Conservation (phyloP, 257 asterid species). For the Nicotiana tomentosiformis region DNA sequence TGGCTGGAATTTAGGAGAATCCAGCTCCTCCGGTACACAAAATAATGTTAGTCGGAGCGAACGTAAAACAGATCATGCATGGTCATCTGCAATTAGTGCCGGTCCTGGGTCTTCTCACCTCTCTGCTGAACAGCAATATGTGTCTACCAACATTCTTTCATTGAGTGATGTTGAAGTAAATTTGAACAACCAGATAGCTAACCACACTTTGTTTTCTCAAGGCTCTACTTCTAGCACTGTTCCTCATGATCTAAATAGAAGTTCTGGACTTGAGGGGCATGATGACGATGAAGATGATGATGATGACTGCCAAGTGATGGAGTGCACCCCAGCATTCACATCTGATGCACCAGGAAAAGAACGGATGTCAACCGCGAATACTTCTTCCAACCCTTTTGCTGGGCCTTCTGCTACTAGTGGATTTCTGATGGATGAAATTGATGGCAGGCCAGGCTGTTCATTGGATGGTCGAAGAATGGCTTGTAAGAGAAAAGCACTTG, state of each 20-base stretch:
- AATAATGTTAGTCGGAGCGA: constrained; percentile 37
- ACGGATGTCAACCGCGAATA: constrained; percentile 29
- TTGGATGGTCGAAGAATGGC: constrained; percentile 54
- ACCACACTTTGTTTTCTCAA: constrained; percentile 9
- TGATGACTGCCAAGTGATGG: constrained; percentile 59
- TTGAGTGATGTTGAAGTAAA: constrained; percentile 9
- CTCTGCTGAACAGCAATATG: constrained; percentile 10
- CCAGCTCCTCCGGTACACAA: constrained; percentile 48
- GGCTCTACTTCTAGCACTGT: constrained; percentile 10
- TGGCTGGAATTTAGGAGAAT: constrained; percentile 67
- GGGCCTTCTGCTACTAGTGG: constrained; percentile 34
- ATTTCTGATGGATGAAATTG: constrained; percentile 34
- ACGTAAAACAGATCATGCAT: constrained; percentile 34
- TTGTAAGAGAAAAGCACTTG: constrained; percentile 74
- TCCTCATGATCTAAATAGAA: constrained; percentile 7
- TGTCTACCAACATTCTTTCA: constrained; percentile 10
- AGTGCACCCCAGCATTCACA: constrained; percentile 30
- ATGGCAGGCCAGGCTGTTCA: constrained; percentile 42
- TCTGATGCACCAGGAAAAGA: constrained; percentile 38
- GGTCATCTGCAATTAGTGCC: constrained; percentile 27
- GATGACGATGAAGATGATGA: constrained; percentile 19
- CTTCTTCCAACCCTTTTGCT: constrained; percentile 35
- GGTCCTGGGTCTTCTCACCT: constrained; percentile 3
- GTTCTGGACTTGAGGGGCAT: constrained; percentile 10
- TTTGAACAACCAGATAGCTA: background rate